phyloP scores from a whole-genome alignment of 2,329 filamentous ascomycete species.

The Penicillium concentricum region DNA sequence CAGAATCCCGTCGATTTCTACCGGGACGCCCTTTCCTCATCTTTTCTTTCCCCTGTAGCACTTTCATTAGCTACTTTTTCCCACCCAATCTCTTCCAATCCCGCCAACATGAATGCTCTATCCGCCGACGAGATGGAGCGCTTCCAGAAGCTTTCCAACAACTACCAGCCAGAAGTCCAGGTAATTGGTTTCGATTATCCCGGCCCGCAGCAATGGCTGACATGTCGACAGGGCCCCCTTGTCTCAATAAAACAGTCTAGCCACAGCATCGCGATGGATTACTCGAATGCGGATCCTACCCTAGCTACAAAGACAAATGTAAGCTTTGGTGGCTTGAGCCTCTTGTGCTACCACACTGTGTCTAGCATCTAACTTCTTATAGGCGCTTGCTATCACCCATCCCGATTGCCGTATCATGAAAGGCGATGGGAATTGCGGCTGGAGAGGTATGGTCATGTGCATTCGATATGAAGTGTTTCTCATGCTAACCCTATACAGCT shows the following conservation, averaged over 20 bases:
- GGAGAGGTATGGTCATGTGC: conserved; percentile 74
- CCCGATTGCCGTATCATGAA: conserved; percentile 83
- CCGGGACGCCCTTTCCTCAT: conserved; percentile 22
- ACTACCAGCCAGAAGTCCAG: conserved; percentile 58
- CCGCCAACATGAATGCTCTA: conserved; percentile 38
- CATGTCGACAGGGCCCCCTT: conserved; percentile 66
- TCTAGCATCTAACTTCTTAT: conserved; percentile 5
- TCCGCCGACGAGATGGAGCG: conserved; percentile 58
- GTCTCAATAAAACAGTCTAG: conserved; percentile 77
- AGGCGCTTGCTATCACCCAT: conserved; percentile 81
- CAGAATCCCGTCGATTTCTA: conserved; percentile 29
- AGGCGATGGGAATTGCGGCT: conserved; percentile 95
- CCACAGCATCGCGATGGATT: conserved; percentile 76
- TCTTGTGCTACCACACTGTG: not conserved
- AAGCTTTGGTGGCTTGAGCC: conserved; percentile 18
- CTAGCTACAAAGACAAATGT: conserved; percentile 87
- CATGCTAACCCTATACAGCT: conserved; percentile 54
- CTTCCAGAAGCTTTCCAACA: conserved; percentile 61
- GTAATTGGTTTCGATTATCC: conserved; percentile 33
- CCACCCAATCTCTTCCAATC: not conserved
- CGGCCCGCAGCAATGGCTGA: conserved; percentile 20
- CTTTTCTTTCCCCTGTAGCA: conserved; percentile 23
- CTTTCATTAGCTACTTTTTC: conserved; percentile 21
- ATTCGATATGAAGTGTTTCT: not conserved
- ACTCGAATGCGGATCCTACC: conserved; percentile 80